Base-by-base conservation (phyloP, 192 early-diverging fungal genomes). In the Spizellomyces punctatus region DNA sequence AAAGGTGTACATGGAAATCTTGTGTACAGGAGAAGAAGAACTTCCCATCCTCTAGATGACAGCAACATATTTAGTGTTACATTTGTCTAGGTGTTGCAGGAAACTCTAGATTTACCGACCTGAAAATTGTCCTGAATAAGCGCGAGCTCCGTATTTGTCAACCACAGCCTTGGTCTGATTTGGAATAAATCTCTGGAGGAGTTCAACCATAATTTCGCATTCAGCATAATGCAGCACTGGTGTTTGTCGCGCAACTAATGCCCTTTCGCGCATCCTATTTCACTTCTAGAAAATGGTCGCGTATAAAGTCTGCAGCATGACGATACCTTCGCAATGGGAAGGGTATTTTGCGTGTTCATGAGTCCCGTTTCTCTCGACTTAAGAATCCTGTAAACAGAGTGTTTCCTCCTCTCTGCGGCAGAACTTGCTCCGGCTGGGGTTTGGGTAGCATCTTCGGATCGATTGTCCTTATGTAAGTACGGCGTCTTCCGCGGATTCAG, bases 1-100 rank as follows among this genome's bases (percentile, higher is more conserved):
- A 90, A 46, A 90, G 81, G 70, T 83, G 79, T 10, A 91, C 69
- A 59, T 74, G 50, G 66, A 83, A 90, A 67, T 88, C 88, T 68
- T 88, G 81, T 14, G 83, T 86, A 58, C 83, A 83, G 17, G 79
- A 63, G 58, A 85, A 88, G 71, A 88, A 87, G 6, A 89, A 73
- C 21, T 79, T 79, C 19, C 83, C 84, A 58, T 72, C 71, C 12
- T 64, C 71, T 62, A 42, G 58, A 3, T 14, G 56, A 69, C 36
- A 47, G 46, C 21, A 43, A 16, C 17, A 1, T 9, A 43, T 65
- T 14, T 69, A 19, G 16, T 19, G n/a, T 6, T n/a, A 48, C 17
- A 16, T 42, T 16, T 49, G 27, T 6, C 22, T 64, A 16, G 8
- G 72, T 58, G 76, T 80, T 61, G 82, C 86, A 63, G 82, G 81